These are phyloP conservation scores for Globisporangium radiosum DNA, from an alignment of 352 stramenopile genomes.

Conservation along the genomic window DNA sequence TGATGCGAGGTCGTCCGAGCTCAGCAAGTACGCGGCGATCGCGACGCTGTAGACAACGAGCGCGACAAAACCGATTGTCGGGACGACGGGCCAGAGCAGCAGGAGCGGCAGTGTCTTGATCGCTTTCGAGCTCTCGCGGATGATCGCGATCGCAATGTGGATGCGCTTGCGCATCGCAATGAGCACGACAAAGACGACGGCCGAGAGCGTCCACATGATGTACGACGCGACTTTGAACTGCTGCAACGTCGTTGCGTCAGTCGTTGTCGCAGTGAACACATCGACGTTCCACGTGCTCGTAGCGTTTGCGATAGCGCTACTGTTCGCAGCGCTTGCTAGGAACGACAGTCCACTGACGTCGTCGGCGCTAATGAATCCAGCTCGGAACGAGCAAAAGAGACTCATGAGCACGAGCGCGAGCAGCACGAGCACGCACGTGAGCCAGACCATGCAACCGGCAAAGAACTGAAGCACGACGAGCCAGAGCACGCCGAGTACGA, in stretches of 20 bases:
- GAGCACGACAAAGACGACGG: slow-evolving; percentile 46
- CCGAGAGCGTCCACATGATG: slow-evolving; percentile 46
- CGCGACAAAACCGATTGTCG: slow-evolving; percentile 41
- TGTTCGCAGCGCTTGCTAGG: slow-evolving; percentile 23
- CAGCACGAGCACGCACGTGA: slow-evolving; percentile 64
- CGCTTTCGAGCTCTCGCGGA: slow-evolving; percentile 57
- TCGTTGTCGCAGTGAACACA: slow-evolving; percentile 15
- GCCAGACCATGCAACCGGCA: slow-evolving; percentile 69
- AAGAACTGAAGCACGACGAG: slow-evolving; percentile 76
- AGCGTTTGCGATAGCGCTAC: background rate
- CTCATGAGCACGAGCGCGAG: slow-evolving; percentile 58
- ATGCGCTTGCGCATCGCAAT: slow-evolving; percentile 64
- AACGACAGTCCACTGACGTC: slow-evolving; percentile 34
- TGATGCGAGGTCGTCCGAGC: slow-evolving; percentile 37
- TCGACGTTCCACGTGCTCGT: slow-evolving; percentile 18
- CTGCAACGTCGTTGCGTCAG: slow-evolving; percentile 28
- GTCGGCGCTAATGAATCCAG: slow-evolving; percentile 46
- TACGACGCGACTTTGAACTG: slow-evolving; percentile 67
- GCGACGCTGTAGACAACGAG: slow-evolving; percentile 53
- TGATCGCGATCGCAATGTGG: slow-evolving; percentile 62
- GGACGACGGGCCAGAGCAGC: slow-evolving; percentile 53
- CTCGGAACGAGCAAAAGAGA: slow-evolving; percentile 66
- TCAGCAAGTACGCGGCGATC: slow-evolving; percentile 53
- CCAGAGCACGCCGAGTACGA: slow-evolving; percentile 61
- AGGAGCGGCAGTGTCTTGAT: slow-evolving; percentile 56